Evolutionary conservation across 1,139 yeast genomes (phyloP), one percentile per base, ranked within the genome.

Genomic region (Zygosaccharomyces sapae): DNA sequence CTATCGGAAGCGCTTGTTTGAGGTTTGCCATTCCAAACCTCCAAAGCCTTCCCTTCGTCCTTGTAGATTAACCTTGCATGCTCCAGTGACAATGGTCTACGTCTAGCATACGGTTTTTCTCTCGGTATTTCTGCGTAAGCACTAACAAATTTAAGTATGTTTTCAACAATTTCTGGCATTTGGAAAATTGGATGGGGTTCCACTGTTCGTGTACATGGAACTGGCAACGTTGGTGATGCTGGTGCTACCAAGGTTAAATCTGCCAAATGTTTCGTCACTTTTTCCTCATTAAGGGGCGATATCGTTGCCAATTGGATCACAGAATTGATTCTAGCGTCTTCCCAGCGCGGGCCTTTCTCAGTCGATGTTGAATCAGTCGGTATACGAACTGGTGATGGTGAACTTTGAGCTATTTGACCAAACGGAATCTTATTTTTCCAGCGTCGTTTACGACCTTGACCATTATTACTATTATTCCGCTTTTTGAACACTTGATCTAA

Each of bases 91-190:
- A 81, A 67, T 10, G 95, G 95, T 51, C 75, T 76, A 55, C 94
- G 74, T 54, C 94, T 68, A 0, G 73, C 62, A 35, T 86, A 84
- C 0, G 79, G 67, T 9, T 66, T 65, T 59, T 84, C 90, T 47
- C 73, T 77, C 2, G 92, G 88, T 13, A 80, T 70, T 4, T 65
- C 63, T 5, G 78, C 69, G 31, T 70, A 68, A 41, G 66, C 62
- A 47, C 84, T 86, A 10, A 86, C 81, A 62, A 71, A 79, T 20
- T 72, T 70, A 24, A 88, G 59, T 12, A 89, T 85, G 49, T 74
- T 72, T 54, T 74, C 68, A 16, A 88, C 72, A 47, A 89, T 82
- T 64, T 89, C 96, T 0, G 96, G 96, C 16, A 84, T 80, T 44
- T 73, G 73, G 59, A 88, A 83, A 4, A 88, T 83, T 19, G 71